These are phyloP conservation scores for Chrysoporthe deuterocubensis DNA, from an alignment of 2,329 filamentous ascomycete genomes.

Conservation along the genomic window DNA sequence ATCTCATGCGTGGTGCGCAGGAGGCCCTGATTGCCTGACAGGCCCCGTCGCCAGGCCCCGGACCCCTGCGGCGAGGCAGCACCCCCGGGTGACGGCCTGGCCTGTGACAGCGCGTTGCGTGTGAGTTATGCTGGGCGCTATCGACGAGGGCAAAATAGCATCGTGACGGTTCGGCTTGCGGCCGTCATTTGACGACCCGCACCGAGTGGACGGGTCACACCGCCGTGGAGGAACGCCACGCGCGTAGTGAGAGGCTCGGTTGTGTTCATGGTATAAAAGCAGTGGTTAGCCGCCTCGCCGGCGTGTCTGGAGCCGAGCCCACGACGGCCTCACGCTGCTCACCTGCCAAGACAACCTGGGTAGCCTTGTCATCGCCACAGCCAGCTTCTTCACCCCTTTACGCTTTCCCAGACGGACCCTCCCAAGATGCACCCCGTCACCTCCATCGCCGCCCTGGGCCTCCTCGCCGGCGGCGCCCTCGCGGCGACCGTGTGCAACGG, in stretches of 20 bases:
- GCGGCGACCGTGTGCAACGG: constrained; percentile 57
- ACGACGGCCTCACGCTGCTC: neutral
- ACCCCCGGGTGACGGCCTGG: neutral
- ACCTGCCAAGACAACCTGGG: neutral
- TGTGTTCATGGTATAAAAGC: neutral
- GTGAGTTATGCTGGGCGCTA: neutral
- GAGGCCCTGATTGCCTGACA: neutral
- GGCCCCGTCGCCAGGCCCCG: neutral
- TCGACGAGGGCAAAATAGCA: constrained; percentile 3
- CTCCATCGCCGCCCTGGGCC: constrained; percentile 4
- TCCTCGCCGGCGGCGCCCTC: constrained; percentile 10
- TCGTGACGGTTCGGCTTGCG: neutral
- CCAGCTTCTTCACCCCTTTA: neutral
- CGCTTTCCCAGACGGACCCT: neutral
- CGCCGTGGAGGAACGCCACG: neutral
- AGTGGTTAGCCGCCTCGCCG: neutral
- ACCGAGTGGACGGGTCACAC: constrained; percentile 4
- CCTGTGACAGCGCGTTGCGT: neutral
- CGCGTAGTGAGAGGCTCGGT: neutral
- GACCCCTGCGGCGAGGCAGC: neutral
- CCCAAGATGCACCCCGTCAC: neutral
- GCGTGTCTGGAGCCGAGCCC: neutral
- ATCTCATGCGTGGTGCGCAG: neutral
- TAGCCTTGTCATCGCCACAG: neutral
- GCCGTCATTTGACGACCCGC: neutral